phyloP scores from a whole-genome alignment of 176 grass and related monocot species.

The Dactylis glomerata region DNA sequence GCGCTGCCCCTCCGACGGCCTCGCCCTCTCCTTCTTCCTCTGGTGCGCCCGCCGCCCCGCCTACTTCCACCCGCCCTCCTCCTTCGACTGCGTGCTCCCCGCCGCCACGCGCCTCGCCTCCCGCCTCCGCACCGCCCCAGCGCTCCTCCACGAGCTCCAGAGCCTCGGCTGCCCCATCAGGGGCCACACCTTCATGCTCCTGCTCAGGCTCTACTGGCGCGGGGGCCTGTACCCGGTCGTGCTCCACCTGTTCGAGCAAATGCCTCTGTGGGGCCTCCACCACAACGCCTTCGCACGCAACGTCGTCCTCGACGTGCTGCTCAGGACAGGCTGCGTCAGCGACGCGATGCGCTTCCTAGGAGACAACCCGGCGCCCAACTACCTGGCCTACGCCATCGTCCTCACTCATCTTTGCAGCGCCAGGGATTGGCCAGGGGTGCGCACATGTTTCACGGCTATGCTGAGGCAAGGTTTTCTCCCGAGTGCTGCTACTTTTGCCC shows the following conservation, averaged over 20 bases:
- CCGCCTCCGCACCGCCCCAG: slow-evolving; percentile 40
- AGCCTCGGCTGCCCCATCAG: slow-evolving; percentile 55
- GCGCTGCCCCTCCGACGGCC: slow-evolving; percentile 62
- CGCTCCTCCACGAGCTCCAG: slow-evolving; percentile 49
- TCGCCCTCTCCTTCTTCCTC: slow-evolving; percentile 74
- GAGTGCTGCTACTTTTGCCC: slow-evolving; percentile 28
- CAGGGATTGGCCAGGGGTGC: slow-evolving; percentile 41
- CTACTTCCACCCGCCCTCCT: slow-evolving; percentile 68
- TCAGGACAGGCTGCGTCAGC: slow-evolving; percentile 47
- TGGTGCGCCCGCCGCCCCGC: slow-evolving; percentile 73
- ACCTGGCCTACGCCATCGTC: slow-evolving; percentile 68
- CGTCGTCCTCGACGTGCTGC: slow-evolving; percentile 67
- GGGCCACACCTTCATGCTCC: slow-evolving; percentile 69
- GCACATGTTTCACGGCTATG: slow-evolving; percentile 49
- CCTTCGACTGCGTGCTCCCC: slow-evolving; percentile 70
- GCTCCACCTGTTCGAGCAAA: slow-evolving; percentile 75
- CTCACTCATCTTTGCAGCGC: slow-evolving; percentile 63
- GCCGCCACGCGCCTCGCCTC: slow-evolving; percentile 57
- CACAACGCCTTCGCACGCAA: slow-evolving; percentile 74
- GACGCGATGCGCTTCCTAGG: slow-evolving; percentile 30
- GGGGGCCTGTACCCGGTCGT: slow-evolving; percentile 53
- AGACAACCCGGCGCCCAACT: slow-evolving; percentile 53
- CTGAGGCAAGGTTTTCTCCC: slow-evolving; percentile 53
- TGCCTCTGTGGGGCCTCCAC: slow-evolving; percentile 49
- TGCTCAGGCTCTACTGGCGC: slow-evolving; percentile 77